Percentiles rank a stretch among this genome's conserved stretches.
Evolutionary conservation across 2,329 filamentous ascomycete species (phyloP).

Genomic region (Aspergillus ruber): DNA sequence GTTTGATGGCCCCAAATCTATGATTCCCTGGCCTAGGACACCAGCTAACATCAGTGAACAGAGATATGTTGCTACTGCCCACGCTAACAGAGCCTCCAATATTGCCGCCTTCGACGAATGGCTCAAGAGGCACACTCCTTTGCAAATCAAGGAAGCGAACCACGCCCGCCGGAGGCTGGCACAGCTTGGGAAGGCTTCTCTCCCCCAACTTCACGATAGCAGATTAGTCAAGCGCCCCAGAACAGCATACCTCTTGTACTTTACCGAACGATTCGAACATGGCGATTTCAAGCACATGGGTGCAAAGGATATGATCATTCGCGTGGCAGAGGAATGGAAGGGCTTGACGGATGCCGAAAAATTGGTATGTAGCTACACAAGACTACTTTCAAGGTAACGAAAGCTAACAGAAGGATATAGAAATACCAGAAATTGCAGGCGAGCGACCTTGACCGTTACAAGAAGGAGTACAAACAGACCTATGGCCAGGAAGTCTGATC

Average conservation of each 20-base stretch:
- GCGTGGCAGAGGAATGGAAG: conserved; percentile 20
- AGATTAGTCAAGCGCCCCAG: conserved; percentile 43
- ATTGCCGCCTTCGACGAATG: conserved; percentile 45
- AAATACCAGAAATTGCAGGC: conserved; percentile 20
- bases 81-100: conserved; percentile 41
- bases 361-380: conserved; percentile 22
- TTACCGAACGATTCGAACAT: conserved; percentile 36
- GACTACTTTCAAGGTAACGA: background rate
- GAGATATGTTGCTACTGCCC: conserved; percentile 49
- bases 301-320: conserved; percentile 25
- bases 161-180: conserved; percentile 43
- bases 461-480: conserved; percentile 27
- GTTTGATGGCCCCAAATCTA: conserved; percentile 9
- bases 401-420: conserved; percentile 13
- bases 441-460: conserved; percentile 27
- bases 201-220: conserved; percentile 45
- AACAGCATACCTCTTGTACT: conserved; percentile 41
- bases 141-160: conserved; percentile 56
- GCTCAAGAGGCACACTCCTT: conserved; percentile 49
- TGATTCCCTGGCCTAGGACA: background rate
- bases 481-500: conserved; percentile 26
- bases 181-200: conserved; percentile 15
- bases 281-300: conserved; percentile 48
- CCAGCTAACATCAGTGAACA: conserved; percentile 23
- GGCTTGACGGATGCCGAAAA: conserved; percentile 27